Evolutionary conservation across 108 stramenopile genomes (phyloP).

Genomic region (Schizochytrium sp.): DNA sequence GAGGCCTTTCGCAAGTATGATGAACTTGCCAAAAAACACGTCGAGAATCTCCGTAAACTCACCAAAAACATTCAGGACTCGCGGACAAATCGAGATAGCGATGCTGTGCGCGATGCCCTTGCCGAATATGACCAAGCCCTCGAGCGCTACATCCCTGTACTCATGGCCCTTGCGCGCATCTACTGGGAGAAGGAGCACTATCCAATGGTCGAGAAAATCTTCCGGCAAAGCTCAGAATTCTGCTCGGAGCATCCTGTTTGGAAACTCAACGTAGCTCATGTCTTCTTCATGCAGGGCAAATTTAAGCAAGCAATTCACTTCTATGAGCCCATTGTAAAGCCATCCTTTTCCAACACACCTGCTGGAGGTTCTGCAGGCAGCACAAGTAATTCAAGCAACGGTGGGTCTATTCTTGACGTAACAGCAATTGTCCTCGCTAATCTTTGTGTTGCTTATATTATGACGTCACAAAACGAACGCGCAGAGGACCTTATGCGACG

Average conservation of each 20-base stretch:
- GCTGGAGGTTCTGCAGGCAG: background rate
- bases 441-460: slow-evolving; percentile 87
- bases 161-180: slow-evolving; percentile 85
- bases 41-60: slow-evolving; percentile 78
- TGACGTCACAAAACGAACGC: slow-evolving; percentile 85
- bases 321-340: slow-evolving; percentile 83
- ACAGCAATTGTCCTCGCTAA: slow-evolving; percentile 89
- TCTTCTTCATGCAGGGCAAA: slow-evolving; percentile 85
- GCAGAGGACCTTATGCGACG: slow-evolving; percentile 86
- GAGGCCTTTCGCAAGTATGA: slow-evolving; percentile 78
- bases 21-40: slow-evolving; percentile 76
- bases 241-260: slow-evolving; percentile 83
- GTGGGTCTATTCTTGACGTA: slow-evolving; percentile 78
- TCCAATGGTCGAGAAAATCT: slow-evolving; percentile 82
- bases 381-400: slow-evolving; percentile 52
- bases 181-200: slow-evolving; percentile 90
- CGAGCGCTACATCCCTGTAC: slow-evolving; percentile 79
- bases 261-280: slow-evolving; percentile 86
- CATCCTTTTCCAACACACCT: background rate
- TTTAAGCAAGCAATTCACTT: slow-evolving; percentile 84
- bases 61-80: slow-evolving; percentile 82
- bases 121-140: slow-evolving; percentile 82
- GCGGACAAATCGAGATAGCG: slow-evolving; percentile 65
- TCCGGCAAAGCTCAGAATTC: slow-evolving; percentile 83
- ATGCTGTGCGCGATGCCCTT: slow-evolving; percentile 70